Evolutionary conservation across 2,329 filamentous ascomycete genomes (phyloP).

Genomic region (Tolypocladium guangdongense): DNA sequence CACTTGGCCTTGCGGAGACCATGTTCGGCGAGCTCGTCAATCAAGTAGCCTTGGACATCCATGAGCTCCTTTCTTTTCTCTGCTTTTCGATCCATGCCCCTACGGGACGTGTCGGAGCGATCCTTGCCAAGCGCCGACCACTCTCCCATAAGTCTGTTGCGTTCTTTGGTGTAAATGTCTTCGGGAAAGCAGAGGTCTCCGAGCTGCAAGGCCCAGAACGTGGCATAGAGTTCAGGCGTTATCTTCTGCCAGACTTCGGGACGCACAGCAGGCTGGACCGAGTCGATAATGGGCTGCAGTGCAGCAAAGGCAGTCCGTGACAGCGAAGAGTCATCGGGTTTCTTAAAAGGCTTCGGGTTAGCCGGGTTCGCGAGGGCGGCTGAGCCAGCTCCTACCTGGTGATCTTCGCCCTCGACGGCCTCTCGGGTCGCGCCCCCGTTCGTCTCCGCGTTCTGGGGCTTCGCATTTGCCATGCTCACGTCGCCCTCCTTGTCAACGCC

Average conservation of each 20-base stretch:
- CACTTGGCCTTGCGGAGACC: slow-evolving; percentile 56
- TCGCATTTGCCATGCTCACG: slow-evolving; percentile 34
- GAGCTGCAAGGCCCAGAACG: slow-evolving; percentile 85
- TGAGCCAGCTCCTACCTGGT: slow-evolving; percentile 19
- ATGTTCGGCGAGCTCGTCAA: slow-evolving; percentile 63
- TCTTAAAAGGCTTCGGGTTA: slow-evolving; percentile 17
- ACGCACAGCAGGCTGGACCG: slow-evolving; percentile 51
- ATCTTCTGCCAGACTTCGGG: slow-evolving; percentile 57
- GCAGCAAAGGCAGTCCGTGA: slow-evolving; percentile 17
- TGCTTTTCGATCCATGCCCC: slow-evolving; percentile 50
- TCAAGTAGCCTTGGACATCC: slow-evolving; percentile 56
- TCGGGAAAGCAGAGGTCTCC: slow-evolving; percentile 70
- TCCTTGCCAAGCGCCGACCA: slow-evolving; percentile 58
- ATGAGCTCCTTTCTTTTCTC: slow-evolving; percentile 58
- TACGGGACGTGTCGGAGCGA: slow-evolving; percentile 59
- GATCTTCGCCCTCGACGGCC: slow-evolving; percentile 16
- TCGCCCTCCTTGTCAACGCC: slow-evolving; percentile 45
- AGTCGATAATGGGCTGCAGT: slow-evolving; percentile 62
- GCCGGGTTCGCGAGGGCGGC: slow-evolving; percentile 6
- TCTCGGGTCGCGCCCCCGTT: slow-evolving; percentile 16
- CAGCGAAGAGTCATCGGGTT: slow-evolving; percentile 21
- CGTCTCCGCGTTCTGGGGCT: slow-evolving; percentile 13
- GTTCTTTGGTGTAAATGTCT: slow-evolving; percentile 68
- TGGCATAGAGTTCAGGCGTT: slow-evolving; percentile 72
- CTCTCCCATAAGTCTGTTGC: slow-evolving; percentile 55